Percentiles rank a stretch among this genome's conserved stretches.
Conservation (phyloP, 305 asterid species). For the Euphrasia arctica region DNA sequence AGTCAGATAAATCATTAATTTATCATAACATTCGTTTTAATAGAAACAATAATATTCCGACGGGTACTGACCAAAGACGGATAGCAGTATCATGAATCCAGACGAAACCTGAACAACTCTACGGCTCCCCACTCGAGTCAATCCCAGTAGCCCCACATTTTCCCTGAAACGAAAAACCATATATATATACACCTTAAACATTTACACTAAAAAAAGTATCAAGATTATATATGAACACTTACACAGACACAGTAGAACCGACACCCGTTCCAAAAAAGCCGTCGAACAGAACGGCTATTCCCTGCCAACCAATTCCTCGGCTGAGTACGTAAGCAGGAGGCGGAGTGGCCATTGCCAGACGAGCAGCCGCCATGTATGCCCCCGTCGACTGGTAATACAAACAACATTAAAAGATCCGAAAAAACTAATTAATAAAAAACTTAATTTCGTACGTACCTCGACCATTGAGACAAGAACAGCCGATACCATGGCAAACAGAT, state of each 20-base stretch:
- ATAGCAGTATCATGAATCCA: slow-evolving; percentile 85
- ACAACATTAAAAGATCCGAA: neutral
- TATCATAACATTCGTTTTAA: too few species aligned
- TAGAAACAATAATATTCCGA: neutral
- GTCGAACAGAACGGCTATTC: slow-evolving; percentile 67
- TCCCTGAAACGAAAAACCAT: slow-evolving; percentile 54
- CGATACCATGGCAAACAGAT: slow-evolving; percentile 86
- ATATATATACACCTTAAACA: slow-evolving; percentile 1
- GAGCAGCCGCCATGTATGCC: slow-evolving; percentile 91
- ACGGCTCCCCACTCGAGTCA: slow-evolving; percentile 96
- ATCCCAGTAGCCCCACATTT: slow-evolving; percentile 94
- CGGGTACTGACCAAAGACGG: slow-evolving; percentile 53
- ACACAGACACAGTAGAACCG: slow-evolving; percentile 93
- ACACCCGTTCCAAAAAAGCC: slow-evolving; percentile 86
- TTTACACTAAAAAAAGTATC: neutral
- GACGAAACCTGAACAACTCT: slow-evolving; percentile 89
- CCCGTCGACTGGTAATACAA: slow-evolving; percentile 71
- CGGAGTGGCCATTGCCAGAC: slow-evolving; percentile 95
- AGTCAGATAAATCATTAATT: neutral
- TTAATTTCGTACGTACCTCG: too few species aligned
- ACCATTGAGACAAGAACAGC: slow-evolving; percentile 93
- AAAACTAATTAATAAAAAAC: too few species aligned
- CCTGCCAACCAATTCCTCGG: slow-evolving; percentile 99
- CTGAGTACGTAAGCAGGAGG: slow-evolving; percentile 96
- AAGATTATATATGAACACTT: slow-evolving; percentile 34